These are phyloP conservation scores for Fusarium papillatum DNA, from an alignment of 2,329 filamentous ascomycete genomes.

Conservation along the genomic window DNA sequence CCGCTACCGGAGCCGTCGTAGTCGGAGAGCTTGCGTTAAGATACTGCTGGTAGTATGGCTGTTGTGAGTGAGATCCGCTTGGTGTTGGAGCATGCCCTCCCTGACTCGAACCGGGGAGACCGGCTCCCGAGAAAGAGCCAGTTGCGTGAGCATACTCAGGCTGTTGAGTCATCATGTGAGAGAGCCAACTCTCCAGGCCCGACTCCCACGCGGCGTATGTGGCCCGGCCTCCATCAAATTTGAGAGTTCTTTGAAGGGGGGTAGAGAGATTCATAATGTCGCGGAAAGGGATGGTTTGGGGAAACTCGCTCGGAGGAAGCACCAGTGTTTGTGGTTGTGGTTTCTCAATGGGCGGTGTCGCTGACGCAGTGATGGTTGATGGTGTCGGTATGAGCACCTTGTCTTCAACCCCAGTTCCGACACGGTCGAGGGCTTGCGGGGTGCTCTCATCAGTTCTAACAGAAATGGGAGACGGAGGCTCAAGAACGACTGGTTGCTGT, in stretches of 20 bases:
- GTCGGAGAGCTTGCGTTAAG: constrained; percentile 58
- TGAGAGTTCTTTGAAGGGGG: constrained; percentile 76
- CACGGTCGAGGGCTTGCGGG: constrained; percentile 40
- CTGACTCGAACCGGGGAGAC: constrained; percentile 22
- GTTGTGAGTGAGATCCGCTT: constrained; percentile 49
- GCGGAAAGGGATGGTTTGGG: constrained; percentile 71
- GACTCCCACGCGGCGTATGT: constrained; percentile 81
- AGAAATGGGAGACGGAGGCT: constrained; percentile 61
- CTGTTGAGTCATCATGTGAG: constrained; percentile 57
- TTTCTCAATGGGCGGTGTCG: constrained; percentile 51
- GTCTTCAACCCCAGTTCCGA: constrained; percentile 60
- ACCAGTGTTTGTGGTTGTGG: constrained; percentile 33
- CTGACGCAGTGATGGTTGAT: constrained; percentile 50
- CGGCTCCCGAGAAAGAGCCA: constrained; percentile 43
- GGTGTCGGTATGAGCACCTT: constrained; percentile 54
- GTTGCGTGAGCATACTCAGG: constrained; percentile 62
- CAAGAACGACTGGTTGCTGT: constrained; percentile 43
- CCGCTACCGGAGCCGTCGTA: constrained; percentile 44
- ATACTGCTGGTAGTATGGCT: constrained; percentile 70
- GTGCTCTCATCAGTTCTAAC: constrained; percentile 48
- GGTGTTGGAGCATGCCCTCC: constrained; percentile 38
- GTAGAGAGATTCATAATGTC: constrained; percentile 82
- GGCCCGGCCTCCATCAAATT: constrained; percentile 79
- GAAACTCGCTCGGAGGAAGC: constrained; percentile 25
- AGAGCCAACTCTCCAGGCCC: constrained; percentile 75